Conservation (phyloP, 371 early-diverging fungal species). For the Actinomortierella wolfii region DNA sequence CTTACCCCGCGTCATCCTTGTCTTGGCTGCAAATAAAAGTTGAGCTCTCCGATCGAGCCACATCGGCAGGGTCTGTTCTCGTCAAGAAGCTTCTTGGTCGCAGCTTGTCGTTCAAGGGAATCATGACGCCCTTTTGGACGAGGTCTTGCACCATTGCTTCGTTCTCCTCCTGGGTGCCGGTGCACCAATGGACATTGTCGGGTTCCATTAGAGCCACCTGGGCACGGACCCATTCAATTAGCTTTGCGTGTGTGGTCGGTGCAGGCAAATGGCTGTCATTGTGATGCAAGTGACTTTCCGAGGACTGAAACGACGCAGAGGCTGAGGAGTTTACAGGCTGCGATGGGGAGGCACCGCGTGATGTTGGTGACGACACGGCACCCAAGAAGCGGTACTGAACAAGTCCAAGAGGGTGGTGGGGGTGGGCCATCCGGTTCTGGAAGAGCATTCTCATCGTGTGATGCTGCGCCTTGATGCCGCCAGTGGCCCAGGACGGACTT, state of each 20-base stretch:
- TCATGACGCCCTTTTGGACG: constrained; percentile 61
- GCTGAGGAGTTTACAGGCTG: too few relatives aligned
- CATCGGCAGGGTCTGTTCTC: constrained; percentile 51
- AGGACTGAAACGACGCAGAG: too few relatives aligned
- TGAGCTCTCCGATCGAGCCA: constrained; percentile 48
- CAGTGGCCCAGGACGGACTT: too few relatives aligned
- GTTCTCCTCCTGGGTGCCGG: constrained; percentile 47
- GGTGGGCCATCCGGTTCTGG: too few relatives aligned
- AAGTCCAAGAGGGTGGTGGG: too few relatives aligned
- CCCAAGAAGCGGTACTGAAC: too few relatives aligned
- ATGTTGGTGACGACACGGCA: too few relatives aligned
- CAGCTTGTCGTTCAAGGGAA: constrained; percentile 57
- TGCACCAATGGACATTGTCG: constrained; percentile 43
- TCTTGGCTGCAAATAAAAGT: constrained; percentile 50
- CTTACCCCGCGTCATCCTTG: constrained; percentile 48
- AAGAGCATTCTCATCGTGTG: too few relatives aligned
- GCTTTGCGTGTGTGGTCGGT: constrained; percentile 27
- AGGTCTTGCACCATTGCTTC: constrained; percentile 20
- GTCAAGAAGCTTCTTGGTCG: constrained; percentile 56
- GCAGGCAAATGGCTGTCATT: not conserved
- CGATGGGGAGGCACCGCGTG: too few relatives aligned
- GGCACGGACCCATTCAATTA: constrained; percentile 36
- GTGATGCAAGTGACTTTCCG: too few relatives aligned
- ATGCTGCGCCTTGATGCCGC: too few relatives aligned
- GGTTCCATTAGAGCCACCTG: constrained; percentile 38